phyloP scores from a whole-genome alignment of 139 green algal genomes.

The Chlamydomonas urium region DNA sequence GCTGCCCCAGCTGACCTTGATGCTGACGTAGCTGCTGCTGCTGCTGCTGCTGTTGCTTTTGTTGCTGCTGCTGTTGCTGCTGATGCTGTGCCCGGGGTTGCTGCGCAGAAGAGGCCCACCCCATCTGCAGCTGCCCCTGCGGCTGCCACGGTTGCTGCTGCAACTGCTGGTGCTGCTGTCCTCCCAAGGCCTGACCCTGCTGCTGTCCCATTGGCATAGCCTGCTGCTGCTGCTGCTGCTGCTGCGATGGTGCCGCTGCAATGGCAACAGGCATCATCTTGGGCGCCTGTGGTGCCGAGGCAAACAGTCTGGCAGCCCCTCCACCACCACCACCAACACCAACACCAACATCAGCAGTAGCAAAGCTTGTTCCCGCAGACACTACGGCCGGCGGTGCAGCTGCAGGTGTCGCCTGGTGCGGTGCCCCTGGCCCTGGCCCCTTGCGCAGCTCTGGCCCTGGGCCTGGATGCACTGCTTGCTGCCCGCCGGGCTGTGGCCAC shows the following conservation, averaged over 20 bases:
- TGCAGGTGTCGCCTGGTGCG: too few relatives aligned
- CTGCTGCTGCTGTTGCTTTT: conserved; percentile 5
- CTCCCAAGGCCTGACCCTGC: background rate
- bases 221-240: conserved; percentile 4
- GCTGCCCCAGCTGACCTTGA: background rate
- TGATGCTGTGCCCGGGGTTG: background rate
- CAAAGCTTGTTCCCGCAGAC: too few relatives aligned
- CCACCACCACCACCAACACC: too few relatives aligned
- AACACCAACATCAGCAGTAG: conserved; percentile 5
- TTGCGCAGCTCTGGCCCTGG: too few relatives aligned
- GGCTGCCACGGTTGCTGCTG: background rate
- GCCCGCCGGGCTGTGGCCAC: too few relatives aligned
- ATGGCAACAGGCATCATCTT: background rate
- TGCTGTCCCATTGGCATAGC: background rate
- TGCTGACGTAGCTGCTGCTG: background rate
- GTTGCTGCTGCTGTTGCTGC: conserved; percentile 9
- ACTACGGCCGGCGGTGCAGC: too few relatives aligned
- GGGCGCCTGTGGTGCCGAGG: too few relatives aligned
- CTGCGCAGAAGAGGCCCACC: too few relatives aligned
- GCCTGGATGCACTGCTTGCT: too few relatives aligned
- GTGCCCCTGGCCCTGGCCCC: too few relatives aligned
- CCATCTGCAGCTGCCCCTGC: background rate
- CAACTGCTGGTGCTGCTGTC: conserved; percentile 1
- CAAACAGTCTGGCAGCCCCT: too few relatives aligned
- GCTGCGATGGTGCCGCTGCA: background rate